These are phyloP conservation scores for Haplosporangium gracile DNA, from an alignment of 192 early-diverging fungal genomes.

Conservation along the genomic window DNA sequence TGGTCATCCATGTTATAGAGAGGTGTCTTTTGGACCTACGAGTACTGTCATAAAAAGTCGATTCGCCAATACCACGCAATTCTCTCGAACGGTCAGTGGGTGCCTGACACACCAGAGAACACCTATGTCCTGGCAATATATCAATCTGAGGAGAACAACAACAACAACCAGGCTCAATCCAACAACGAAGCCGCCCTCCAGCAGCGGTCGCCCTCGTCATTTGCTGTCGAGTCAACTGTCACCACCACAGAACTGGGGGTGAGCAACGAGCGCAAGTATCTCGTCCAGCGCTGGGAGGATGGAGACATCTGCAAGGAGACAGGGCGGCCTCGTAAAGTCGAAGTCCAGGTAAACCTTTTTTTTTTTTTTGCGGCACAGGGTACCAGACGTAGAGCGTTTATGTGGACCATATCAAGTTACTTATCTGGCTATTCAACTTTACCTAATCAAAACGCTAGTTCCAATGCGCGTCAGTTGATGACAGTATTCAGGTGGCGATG, in stretches of 20 bases:
- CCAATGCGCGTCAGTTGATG: conserved; percentile 77
- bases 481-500: conserved; percentile 73
- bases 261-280: conserved; percentile 66
- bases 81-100: conserved; percentile 56
- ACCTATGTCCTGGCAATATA: conserved; percentile 43
- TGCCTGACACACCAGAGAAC: conserved; percentile 25
- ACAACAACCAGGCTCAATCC: conserved; percentile 14
- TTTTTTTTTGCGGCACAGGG: too few species aligned
- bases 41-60: conserved; percentile 80
- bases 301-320: conserved; percentile 85
- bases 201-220: conserved; percentile 7
- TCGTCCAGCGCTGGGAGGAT: conserved; percentile 79
- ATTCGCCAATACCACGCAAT: conserved; percentile 51
- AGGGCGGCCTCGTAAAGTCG: conserved; percentile 73
- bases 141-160: conserved; percentile 24
- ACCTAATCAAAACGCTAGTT: conserved; percentile 61
- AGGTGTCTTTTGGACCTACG: conserved; percentile 82
- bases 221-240: neutral
- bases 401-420: neutral
- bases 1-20: conserved; percentile 8
- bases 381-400: neutral
- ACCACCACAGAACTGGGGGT: conserved; percentile 51
- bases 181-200: conserved; percentile 13
- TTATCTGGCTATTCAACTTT: neutral
- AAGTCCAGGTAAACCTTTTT: conserved; percentile 71